These are phyloP conservation scores for Calvatia gigantea DNA, from an alignment of 768 basidiomycete genomes.

Conservation along the genomic window DNA sequence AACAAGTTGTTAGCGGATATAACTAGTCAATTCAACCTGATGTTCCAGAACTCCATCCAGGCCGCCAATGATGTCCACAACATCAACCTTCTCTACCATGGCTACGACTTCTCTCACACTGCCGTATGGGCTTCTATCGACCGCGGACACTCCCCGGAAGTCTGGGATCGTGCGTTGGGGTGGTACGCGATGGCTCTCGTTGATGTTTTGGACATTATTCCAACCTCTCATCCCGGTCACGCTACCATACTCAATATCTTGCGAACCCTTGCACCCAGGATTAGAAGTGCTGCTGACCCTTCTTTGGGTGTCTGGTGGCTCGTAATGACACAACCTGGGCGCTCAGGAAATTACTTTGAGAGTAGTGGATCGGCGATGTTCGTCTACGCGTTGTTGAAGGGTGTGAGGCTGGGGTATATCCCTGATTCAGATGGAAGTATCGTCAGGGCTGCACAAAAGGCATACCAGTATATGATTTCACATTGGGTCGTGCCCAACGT, in stretches of 20 bases:
- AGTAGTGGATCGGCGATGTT: slow-evolving; percentile 44
- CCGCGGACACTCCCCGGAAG: slow-evolving; percentile 43
- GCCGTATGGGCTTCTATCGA: slow-evolving; percentile 41
- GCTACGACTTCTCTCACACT: slow-evolving; percentile 42
- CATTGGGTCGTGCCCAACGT: slow-evolving; percentile 38
- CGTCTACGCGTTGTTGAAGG: slow-evolving; percentile 42
- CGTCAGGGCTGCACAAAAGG: slow-evolving; percentile 32
- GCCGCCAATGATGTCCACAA: slow-evolving; percentile 32
- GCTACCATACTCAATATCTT: slow-evolving; percentile 28
- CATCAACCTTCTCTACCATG: slow-evolving; percentile 44
- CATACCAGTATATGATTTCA: slow-evolving; percentile 36
- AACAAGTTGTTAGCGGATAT: slow-evolving; percentile 30
- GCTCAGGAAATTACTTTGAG: slow-evolving; percentile 45
- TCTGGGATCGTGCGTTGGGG: slow-evolving; percentile 46
- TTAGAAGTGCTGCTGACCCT: slow-evolving; percentile 36
- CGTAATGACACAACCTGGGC: slow-evolving; percentile 42
- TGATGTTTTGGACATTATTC: slow-evolving; percentile 38
- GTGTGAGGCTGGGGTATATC: slow-evolving; percentile 37
- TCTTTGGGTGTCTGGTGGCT: slow-evolving; percentile 45
- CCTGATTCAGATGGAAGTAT: slow-evolving; percentile 35
- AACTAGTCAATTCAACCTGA: slow-evolving; percentile 36
- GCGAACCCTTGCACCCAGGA: slow-evolving; percentile 28
- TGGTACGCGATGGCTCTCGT: slow-evolving; percentile 49
- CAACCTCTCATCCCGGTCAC: slow-evolving; percentile 27
- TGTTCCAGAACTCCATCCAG: slow-evolving; percentile 41